Conservation (phyloP, 2,329 filamentous ascomycete genomes). For the Byssochlamys sp. region DNA sequence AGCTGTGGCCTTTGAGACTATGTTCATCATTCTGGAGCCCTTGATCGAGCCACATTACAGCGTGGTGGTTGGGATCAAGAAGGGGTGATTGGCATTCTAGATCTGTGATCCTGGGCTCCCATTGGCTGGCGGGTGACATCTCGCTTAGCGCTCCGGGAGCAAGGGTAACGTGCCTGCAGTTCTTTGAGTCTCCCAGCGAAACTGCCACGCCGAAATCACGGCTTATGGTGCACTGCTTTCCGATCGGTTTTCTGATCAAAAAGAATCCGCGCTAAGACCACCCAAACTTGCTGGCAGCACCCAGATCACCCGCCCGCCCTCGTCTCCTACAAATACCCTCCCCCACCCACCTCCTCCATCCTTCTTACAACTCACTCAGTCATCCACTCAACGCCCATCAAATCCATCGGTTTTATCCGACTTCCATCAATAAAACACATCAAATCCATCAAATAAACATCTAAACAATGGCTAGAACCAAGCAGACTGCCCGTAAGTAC, state of each 20-base stretch:
- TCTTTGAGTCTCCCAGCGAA: constrained; percentile 20
- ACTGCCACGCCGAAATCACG: constrained; percentile 19
- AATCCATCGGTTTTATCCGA: constrained; percentile 17
- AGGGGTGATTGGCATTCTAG: constrained; percentile 16
- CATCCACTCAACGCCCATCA: constrained; percentile 13
- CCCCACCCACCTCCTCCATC: constrained; percentile 30
- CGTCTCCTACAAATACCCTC: constrained; percentile 33
- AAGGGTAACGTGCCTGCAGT: constrained; percentile 8
- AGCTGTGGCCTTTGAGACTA: constrained; percentile 10
- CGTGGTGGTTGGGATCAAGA: constrained; percentile 28
- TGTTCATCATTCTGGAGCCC: constrained; percentile 8
- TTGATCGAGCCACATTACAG: constrained; percentile 9
- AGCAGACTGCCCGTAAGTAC: constrained; percentile 45
- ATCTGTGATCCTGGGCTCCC: constrained; percentile 27
- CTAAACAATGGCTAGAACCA: constrained; percentile 41
- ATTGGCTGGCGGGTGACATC: constrained; percentile 23
- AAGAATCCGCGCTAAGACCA: constrained; percentile 18
- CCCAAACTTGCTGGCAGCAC: constrained; percentile 14
- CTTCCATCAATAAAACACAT: constrained; percentile 25
- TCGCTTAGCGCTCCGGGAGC: constrained; percentile 23
- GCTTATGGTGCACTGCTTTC: constrained; percentile 25
- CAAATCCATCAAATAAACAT: constrained; percentile 17
- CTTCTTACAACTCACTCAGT: constrained; percentile 24
- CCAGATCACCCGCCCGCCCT: constrained; percentile 28
- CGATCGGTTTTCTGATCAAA: constrained; percentile 21